A percentile compares a stretch with the other conserved stretches of the same genome.
Evolutionary conservation across 306 rosid genomes (phyloP).

Genomic region (Notholithocarpus densiflorus): DNA sequence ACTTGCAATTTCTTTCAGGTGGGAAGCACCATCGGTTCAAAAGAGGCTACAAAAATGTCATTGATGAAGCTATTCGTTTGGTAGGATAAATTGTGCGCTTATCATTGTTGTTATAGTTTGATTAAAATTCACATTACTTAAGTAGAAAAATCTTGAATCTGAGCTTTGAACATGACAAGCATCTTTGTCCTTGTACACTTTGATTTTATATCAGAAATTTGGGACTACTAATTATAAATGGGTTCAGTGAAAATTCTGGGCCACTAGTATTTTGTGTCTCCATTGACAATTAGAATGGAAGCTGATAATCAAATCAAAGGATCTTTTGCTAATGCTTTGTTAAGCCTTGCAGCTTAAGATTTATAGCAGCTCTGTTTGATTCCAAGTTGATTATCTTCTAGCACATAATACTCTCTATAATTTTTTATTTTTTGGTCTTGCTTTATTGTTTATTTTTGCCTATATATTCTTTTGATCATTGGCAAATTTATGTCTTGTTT

Average conservation of each 20-base stretch:
- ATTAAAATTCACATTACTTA: slow-evolving; percentile 7
- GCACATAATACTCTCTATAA: neutral
- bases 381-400: slow-evolving; percentile 8
- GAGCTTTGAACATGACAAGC: neutral
- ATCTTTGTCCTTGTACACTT: neutral
- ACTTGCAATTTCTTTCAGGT: slow-evolving; percentile 46
- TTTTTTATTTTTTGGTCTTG: neutral
- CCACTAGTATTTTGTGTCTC: neutral
- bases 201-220: neutral
- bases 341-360: neutral
- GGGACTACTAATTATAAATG: neutral
- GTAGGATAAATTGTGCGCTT: slow-evolving; percentile 40
- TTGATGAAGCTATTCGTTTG: slow-evolving; percentile 94
- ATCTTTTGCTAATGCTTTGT: neutral
- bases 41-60: slow-evolving; percentile 97
- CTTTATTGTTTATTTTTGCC: neutral
- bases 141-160: neutral
- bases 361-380: neutral
- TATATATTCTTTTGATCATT: neutral
- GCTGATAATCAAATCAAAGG: neutral
- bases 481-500: neutral
- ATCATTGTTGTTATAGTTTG: slow-evolving; percentile 3
- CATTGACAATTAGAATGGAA: neutral
- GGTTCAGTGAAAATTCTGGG: neutral
- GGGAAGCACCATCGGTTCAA: slow-evolving; percentile 95